Evolutionary conservation across 2,329 filamentous ascomycete genomes (phyloP), one percentile per base, ranked within the genome.

Genomic region (Trichoderma simmonsii): DNA sequence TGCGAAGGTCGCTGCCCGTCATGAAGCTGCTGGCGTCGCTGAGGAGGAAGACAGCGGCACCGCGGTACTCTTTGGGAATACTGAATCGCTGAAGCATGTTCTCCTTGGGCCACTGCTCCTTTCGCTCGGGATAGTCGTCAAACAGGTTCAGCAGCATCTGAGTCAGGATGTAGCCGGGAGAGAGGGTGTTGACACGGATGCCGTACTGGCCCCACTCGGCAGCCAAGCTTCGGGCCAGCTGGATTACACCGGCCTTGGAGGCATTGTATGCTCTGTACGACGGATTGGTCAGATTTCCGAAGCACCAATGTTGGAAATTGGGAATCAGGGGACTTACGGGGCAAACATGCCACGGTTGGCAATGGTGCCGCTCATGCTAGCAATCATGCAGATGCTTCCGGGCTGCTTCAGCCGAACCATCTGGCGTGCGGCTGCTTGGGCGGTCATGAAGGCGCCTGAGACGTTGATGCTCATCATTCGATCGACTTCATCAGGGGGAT

Each of bases 91-190:
- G 90, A 68, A 97, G 85, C 93, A 97, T 96, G 82, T 97, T 97
- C 82, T 95, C 91, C 76, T 87, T 91, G 18, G 92, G 89, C 94
- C 94, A 97, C 73, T 90, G 87, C 30, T 81, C 81, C 73, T 83
- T 83, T 68, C 88, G 85, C 77, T 94, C 92, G 0, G 94, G 94
- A 75, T 89, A 92, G 74, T 92, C 86, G 75, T 90, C 86, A 77
- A 97, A 96, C 36, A 97, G 87, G 72, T 89, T 87, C 79, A 93
- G 89, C 1, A 95, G 93, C 94, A 97, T 97, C 26, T 91, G 89
- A 2, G 92, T 94, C 26, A 92, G 87, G 77, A 94, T 93, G 79
- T 94, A 94, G 9, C 93, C 93, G 0, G 93, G 92, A 24, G 91
- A 93, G 74, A 96, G 88, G 15, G 91, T 94, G 83, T 96, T 95